A percentile compares a stretch with the other conserved stretches of the same genome.
phyloP scores from a whole-genome alignment of 2,329 filamentous ascomycete genomes.

The Sporothrix mexicana region DNA sequence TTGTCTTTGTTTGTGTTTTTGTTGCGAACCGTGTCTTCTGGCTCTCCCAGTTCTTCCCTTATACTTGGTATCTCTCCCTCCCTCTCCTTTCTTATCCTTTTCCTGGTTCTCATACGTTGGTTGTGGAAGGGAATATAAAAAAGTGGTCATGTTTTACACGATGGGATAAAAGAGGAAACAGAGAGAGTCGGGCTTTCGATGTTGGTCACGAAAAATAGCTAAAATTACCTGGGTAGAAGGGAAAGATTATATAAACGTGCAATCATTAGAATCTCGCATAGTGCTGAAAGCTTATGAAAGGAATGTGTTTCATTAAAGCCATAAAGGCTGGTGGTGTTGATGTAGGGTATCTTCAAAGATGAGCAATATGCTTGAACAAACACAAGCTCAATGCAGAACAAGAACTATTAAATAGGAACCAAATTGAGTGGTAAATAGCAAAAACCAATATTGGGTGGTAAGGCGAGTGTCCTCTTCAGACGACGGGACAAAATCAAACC shows the following conservation, averaged over 20 bases:
- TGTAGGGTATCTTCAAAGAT: constrained; percentile 2
- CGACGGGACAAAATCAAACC: no score
- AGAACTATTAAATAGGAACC: neutral
- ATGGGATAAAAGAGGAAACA: neutral
- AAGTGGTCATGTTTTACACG: constrained; percentile 10
- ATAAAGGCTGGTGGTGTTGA: neutral
- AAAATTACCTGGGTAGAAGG: constrained; percentile 25
- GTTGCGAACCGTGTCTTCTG: constrained; percentile 12
- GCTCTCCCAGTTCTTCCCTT: neutral
- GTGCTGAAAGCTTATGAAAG: neutral
- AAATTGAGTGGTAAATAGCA: neutral
- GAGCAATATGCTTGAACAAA: neutral
- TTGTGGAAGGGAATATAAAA: neutral
- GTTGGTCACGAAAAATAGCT: neutral
- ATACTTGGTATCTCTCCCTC: constrained; percentile 18
- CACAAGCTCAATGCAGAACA: no score
- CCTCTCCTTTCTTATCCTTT: neutral
- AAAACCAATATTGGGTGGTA: neutral
- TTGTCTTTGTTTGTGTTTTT: constrained; percentile 9
- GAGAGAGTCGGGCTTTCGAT: neutral
- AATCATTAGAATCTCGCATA: neutral
- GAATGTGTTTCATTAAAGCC: neutral
- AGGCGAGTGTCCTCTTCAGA: neutral
- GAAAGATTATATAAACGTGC: constrained; percentile 1
- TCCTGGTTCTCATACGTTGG: neutral